A percentile compares a stretch with the other conserved stretches of the same genome.
Conservation (phyloP, 2,329 filamentous ascomycete genomes). For the Verticillium nubilum region DNA sequence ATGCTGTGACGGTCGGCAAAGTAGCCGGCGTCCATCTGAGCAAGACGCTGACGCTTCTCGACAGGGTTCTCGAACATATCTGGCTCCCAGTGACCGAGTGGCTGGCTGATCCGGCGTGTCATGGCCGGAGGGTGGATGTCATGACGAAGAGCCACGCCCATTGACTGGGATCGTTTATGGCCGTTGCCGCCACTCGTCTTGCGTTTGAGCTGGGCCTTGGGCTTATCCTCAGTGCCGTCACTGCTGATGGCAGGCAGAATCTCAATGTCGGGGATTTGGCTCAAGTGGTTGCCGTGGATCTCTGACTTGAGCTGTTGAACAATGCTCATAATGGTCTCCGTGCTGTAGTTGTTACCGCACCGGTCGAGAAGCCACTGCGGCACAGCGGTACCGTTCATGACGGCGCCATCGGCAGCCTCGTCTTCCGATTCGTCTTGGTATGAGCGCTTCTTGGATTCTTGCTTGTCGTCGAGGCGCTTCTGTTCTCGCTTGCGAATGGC, state of each 20-base stretch:
- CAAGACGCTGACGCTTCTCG: conserved; percentile 22
- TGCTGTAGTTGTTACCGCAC: conserved; percentile 41
- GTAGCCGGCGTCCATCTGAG: conserved; percentile 12
- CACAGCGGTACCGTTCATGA: conserved; percentile 33
- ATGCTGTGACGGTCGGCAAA: conserved; percentile 14
- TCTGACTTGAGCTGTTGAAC: conserved; percentile 38
- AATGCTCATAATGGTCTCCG: conserved; percentile 40
- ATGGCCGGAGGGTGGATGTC: conserved; percentile 14
- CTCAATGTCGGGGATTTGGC: conserved; percentile 52
- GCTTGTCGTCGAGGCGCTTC: conserved; percentile 43
- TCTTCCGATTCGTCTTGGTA: conserved; percentile 18
- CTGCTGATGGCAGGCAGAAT: conserved; percentile 50
- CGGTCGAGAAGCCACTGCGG: conserved; percentile 43
- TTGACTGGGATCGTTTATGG: conserved; percentile 30
- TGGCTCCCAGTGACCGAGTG: conserved; percentile 12
- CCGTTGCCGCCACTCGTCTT: conserved; percentile 13
- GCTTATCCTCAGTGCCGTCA: conserved; percentile 19
- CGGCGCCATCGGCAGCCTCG: conserved; percentile 23
- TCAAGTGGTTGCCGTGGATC: conserved; percentile 34
- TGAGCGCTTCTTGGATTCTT: conserved; percentile 23
- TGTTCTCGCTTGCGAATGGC: conserved; percentile 60
- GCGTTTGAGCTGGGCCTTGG: conserved; percentile 19
- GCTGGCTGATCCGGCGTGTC: conserved; percentile 20
- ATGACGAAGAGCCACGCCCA: conserved; percentile 19
- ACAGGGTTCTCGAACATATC: conserved; percentile 12